Base-by-base conservation (phyloP, 2,329 filamentous ascomycete species). In the Penicillium hesseltinei region DNA sequence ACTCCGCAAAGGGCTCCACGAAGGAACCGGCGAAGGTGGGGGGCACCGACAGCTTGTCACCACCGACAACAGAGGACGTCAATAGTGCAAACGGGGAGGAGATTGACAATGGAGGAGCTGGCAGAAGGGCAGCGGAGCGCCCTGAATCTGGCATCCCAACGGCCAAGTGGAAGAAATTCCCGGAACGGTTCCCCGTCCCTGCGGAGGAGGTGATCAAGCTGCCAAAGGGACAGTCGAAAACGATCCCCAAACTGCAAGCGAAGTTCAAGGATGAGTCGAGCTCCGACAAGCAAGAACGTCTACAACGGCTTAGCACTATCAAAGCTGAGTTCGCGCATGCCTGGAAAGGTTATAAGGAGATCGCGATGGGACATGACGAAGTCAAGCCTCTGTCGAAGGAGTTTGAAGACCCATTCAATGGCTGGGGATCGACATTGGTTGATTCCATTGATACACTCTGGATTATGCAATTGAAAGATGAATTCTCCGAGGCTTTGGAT, bases 331-430 rank as follows among this genome's bases (percentile, higher is more conserved):
- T 95, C 73, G 78, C 84, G 66, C 88, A 88, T 66, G 87, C 91
- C 0, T 97, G 94, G 93, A 76, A 79, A 4, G 91, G 90, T 36
- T 97, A 97, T 76, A 89, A 84, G 69, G 80, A 85, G 59, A 81
- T 87, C 66, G 93, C 92, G 11, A 94, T 90, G 85, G 84, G 87
- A 60, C 90, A 95, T 65, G 94, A 97, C 69, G 94, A 97, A 77
- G 76, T 97, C 17, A 82, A 78, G 44, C 94, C 94, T 2, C 79
- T 93, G 10, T 83, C 84, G 31, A 87, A 87, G 51, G 78, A 77
- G 15, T 85, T 80, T 62, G 84, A 85, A 19, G 89, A 97, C 69
- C 90, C 91, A 0, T 97, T 97, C 73, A 93, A 91, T 70, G 91
- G 89, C 49, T 96, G 92, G 92, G 90, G 90, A 19, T 92, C 92